These are phyloP conservation scores for Fusarium equiseti DNA, from an alignment of 2,329 filamentous ascomycete species.

Conservation along the genomic window DNA sequence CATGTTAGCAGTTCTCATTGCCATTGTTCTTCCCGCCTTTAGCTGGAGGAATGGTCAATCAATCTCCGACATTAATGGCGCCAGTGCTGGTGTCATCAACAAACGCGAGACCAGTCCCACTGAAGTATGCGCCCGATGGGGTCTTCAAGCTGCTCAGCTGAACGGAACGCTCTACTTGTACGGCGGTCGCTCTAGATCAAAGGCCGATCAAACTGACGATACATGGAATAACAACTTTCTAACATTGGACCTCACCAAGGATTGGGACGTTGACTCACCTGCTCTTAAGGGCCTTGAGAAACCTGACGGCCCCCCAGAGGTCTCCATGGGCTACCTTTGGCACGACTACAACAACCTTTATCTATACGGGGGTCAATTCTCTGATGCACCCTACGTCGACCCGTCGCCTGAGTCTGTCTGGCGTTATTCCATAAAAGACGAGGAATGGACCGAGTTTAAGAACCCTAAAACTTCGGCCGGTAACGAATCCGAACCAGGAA, in stretches of 20 bases:
- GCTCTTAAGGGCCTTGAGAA: constrained; percentile 70
- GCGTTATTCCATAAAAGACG: constrained; percentile 73
- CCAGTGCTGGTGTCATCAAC: constrained; percentile 61
- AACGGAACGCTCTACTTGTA: constrained; percentile 84
- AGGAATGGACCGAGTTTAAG: constrained; percentile 72
- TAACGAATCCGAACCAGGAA: constrained; percentile 68
- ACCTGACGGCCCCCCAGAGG: constrained; percentile 76
- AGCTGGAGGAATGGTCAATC: constrained; percentile 56
- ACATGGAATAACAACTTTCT: constrained; percentile 84
- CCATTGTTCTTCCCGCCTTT: constrained; percentile 62
- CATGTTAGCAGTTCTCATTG: constrained; percentile 63
- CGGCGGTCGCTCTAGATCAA: constrained; percentile 73
- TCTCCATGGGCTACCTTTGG: constrained; percentile 82
- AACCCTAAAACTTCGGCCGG: constrained; percentile 73
- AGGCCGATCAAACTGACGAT: constrained; percentile 68
- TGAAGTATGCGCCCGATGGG: constrained; percentile 73
- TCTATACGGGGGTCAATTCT: constrained; percentile 81
- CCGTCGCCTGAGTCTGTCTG: constrained; percentile 74
- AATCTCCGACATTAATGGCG: constrained; percentile 58
- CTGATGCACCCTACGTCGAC: constrained; percentile 68
- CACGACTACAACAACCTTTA: constrained; percentile 76
- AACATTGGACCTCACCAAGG: constrained; percentile 76
- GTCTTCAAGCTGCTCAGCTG: constrained; percentile 75
- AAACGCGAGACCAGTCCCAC: constrained; percentile 46
- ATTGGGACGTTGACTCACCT: constrained; percentile 76